A percentile compares a stretch with the other conserved stretches of the same genome.
phyloP scores from a whole-genome alignment of 495 filamentous ascomycete species.

The Talaromyces adpressus region DNA sequence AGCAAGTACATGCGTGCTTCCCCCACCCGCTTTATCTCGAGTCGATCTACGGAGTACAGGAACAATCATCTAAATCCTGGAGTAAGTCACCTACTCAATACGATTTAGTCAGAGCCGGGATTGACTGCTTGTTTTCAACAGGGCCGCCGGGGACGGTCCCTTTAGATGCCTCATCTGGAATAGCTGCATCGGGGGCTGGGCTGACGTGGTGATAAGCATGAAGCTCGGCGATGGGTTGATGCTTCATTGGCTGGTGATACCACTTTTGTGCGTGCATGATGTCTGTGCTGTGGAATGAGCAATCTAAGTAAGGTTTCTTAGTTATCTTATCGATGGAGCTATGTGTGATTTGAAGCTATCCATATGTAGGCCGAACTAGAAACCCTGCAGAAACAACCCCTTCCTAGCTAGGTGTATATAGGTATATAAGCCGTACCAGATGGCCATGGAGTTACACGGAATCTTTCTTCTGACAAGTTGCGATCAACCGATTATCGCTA shows the following conservation, averaged over 20 bases:
- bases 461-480: neutral
- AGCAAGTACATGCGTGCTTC: neutral
- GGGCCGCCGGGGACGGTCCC: neutral
- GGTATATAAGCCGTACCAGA: neutral
- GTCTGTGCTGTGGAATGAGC: neutral
- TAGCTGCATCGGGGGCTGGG: neutral
- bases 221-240: neutral
- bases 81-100: neutral
- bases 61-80: neutral
- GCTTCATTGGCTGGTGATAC: neutral
- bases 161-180: slow-evolving; percentile 3
- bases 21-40: slow-evolving; percentile 1
- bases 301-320: neutral
- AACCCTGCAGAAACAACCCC: neutral
- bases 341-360: neutral
- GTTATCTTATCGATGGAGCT: neutral
- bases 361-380: neutral
- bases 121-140: neutral
- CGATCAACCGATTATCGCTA: neutral
- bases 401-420: neutral
- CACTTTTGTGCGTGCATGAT: neutral
- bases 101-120: neutral
- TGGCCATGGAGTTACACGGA: neutral
- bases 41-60: neutral
- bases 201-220: neutral